phyloP scores from a whole-genome alignment of 768 basidiomycete species.

The Amanita polypyramis region DNA sequence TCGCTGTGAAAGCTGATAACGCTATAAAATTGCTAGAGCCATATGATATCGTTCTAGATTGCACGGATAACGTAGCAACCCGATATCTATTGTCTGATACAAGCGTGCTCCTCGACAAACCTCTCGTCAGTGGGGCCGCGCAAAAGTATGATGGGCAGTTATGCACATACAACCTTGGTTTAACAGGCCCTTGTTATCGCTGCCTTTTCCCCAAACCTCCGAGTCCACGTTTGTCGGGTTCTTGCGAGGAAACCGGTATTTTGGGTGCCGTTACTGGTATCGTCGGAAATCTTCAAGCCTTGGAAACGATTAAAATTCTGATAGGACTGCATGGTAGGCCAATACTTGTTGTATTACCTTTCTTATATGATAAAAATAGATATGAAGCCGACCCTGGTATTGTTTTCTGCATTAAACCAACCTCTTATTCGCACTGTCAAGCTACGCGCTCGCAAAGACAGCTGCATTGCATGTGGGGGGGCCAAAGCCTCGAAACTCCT shows the following conservation, averaged over 20 bases:
- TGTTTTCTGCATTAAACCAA: conserved; percentile 61
- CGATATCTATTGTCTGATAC: conserved; percentile 90
- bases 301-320: conserved; percentile 78
- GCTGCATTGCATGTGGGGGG: conserved; percentile 68
- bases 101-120: conserved; percentile 62
- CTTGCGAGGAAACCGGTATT: conserved; percentile 85
- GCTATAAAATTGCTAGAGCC: conserved; percentile 47
- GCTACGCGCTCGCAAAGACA: conserved; percentile 57
- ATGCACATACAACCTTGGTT: conserved; percentile 60
- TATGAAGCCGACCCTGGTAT: conserved; percentile 48
- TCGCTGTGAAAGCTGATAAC: conserved; percentile 49
- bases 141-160: conserved; percentile 79
- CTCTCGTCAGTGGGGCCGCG: conserved; percentile 90
- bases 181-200: conserved; percentile 81
- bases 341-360: background rate
- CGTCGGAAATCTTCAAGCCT: conserved; percentile 83
- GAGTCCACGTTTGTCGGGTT: conserved; percentile 47
- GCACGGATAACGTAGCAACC: conserved; percentile 88
- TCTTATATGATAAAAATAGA: conserved; percentile 26
- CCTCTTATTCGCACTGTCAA: conserved; percentile 79
- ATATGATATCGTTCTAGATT: conserved; percentile 81
- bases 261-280: conserved; percentile 83
- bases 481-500: conserved; percentile 34
- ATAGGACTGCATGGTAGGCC: conserved; percentile 50
- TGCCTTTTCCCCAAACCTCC: conserved; percentile 86